A percentile compares a stretch with the other conserved stretches of the same genome.
phyloP scores from a whole-genome alignment of 495 filamentous ascomycete genomes.

The Podospora fimiseda region DNA sequence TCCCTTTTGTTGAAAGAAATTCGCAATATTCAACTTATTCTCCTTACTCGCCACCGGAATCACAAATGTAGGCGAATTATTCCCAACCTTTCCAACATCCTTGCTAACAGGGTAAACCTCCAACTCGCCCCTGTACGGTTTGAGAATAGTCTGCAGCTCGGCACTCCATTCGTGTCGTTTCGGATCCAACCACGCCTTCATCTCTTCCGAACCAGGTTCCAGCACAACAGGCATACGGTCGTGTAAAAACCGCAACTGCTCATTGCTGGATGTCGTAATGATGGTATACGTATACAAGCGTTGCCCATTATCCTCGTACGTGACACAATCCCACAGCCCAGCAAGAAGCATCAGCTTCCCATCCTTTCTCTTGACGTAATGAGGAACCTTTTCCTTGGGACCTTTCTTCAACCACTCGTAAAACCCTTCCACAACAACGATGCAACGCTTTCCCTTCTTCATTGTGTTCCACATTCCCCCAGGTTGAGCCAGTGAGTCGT shows the following conservation, averaged over 20 bases:
- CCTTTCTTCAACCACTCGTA: conserved; percentile 89
- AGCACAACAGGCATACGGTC: conserved; percentile 94
- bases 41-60: conserved; percentile 73
- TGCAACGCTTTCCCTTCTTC: conserved; percentile 80
- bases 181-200: conserved; percentile 77
- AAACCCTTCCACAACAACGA: conserved; percentile 85
- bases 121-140: conserved; percentile 71
- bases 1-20: conserved; percentile 67
- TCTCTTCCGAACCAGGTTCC: conserved; percentile 63
- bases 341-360: conserved; percentile 82
- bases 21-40: conserved; percentile 87
- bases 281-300: conserved; percentile 73
- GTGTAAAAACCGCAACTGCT: conserved; percentile 76
- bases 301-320: conserved; percentile 11
- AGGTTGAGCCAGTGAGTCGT: conserved; percentile 71
- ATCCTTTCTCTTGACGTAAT: conserved; percentile 76
- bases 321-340: conserved; percentile 86
- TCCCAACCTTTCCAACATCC: conserved; percentile 94
- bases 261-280: conserved; percentile 80
- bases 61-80: conserved; percentile 76
- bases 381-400: conserved; percentile 69
- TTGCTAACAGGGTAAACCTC: conserved; percentile 80
- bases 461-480: conserved; percentile 87
- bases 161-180: conserved; percentile 61
- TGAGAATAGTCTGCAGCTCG: conserved; percentile 68